phyloP scores from a whole-genome alignment of 2,329 filamentous ascomycete genomes.

The Paraphoma chrysanthemicola region DNA sequence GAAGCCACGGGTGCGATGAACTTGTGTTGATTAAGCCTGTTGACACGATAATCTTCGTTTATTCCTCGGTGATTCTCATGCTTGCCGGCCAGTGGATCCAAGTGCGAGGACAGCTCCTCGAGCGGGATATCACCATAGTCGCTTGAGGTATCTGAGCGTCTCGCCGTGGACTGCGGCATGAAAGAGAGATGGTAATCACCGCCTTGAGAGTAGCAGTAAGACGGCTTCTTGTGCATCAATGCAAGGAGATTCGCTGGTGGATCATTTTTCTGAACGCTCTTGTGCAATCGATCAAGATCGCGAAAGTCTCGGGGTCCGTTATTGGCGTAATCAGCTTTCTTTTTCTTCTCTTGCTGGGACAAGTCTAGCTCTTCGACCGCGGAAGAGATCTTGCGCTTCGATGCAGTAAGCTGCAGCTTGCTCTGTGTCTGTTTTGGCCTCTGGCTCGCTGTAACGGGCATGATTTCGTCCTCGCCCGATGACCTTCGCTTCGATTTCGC shows the following conservation, averaged over 20 bases:
- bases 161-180: conserved; percentile 3
- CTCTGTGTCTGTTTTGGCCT: conserved; percentile 30
- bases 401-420: conserved; percentile 33
- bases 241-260: conserved; percentile 26
- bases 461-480: conserved; percentile 9
- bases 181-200: conserved; percentile 33
- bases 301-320: conserved; percentile 26
- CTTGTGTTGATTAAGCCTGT: background rate
- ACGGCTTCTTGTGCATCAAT: conserved; percentile 35
- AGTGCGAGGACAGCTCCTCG: conserved; percentile 16
- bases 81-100: background rate
- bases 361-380: conserved; percentile 41
- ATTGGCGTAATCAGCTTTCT: conserved; percentile 19
- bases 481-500: conserved; percentile 32
- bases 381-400: conserved; percentile 32
- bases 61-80: background rate
- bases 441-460: background rate
- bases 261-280: conserved; percentile 27
- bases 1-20: background rate
- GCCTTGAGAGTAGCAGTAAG: conserved; percentile 32
- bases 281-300: conserved; percentile 34
- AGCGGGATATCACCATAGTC: conserved; percentile 37
- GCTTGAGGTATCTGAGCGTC: conserved; percentile 20
- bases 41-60: background rate
- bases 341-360: conserved; percentile 40